Percentiles rank a stretch among this genome's conserved stretches.
Conservation (phyloP, 1,139 yeast species). For the Geotrichum siamense region DNA sequence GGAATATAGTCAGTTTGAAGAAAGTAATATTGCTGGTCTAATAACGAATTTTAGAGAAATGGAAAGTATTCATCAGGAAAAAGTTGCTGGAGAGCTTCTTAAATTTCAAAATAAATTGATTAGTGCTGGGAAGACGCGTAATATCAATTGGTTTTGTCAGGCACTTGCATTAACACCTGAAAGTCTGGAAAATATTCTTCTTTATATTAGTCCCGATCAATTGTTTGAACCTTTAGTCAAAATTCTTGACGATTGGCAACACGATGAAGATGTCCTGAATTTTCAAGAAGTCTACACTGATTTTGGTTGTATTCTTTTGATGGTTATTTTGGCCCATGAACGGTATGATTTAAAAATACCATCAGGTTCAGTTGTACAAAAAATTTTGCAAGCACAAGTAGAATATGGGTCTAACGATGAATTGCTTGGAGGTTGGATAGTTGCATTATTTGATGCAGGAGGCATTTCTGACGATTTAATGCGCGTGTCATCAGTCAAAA, state of each 20-base stretch:
- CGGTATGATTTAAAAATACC: slow-evolving; percentile 38
- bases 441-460: slow-evolving; percentile 74
- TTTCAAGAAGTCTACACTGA: slow-evolving; percentile 65
- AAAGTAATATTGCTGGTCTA: slow-evolving; percentile 23
- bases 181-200: slow-evolving; percentile 40
- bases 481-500: slow-evolving; percentile 57
- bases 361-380: neutral
- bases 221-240: slow-evolving; percentile 31
- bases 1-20: slow-evolving; percentile 26
- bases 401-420: neutral
- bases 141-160: slow-evolving; percentile 44
- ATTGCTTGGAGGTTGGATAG: slow-evolving; percentile 67
- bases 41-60: slow-evolving; percentile 25
- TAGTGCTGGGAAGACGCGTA: slow-evolving; percentile 26
- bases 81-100: slow-evolving; percentile 24
- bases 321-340: slow-evolving; percentile 42
- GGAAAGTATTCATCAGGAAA: slow-evolving; percentile 27
- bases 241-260: slow-evolving; percentile 34
- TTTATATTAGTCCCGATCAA: slow-evolving; percentile 28
- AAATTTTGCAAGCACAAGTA: slow-evolving; percentile 5
- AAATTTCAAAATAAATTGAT: slow-evolving; percentile 23
- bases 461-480: slow-evolving; percentile 82
- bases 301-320: slow-evolving; percentile 52
- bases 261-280: slow-evolving; percentile 43
- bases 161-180: slow-evolving; percentile 40